Percentiles rank a stretch among this genome's conserved stretches.
Evolutionary conservation across 2,329 filamentous ascomycete species (phyloP).

Genomic region (Ascochyta pisi): DNA sequence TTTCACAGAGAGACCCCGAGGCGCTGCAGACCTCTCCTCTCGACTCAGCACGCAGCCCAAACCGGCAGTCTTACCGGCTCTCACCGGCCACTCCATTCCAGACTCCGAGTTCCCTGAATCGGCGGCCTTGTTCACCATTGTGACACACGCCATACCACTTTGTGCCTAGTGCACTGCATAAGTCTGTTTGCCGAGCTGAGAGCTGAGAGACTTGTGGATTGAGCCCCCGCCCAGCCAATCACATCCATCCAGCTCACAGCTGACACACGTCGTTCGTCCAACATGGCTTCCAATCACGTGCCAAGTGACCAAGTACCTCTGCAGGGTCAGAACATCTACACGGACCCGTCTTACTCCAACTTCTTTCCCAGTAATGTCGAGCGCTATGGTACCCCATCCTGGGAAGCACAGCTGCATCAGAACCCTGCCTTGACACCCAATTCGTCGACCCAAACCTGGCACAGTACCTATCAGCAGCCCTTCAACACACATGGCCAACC

Average conservation of each 20-base stretch:
- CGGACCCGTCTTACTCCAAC: constrained; percentile 39
- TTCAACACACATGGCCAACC: constrained; percentile 34
- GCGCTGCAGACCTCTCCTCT: constrained; percentile 24
- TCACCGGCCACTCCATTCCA: constrained; percentile 44
- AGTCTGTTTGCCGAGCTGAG: constrained; percentile 29
- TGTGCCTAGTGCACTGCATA: constrained; percentile 46
- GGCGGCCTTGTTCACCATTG: constrained; percentile 34
- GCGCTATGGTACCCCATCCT: constrained; percentile 40
- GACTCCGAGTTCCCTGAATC: constrained; percentile 31
- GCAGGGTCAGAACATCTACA: constrained; percentile 44
- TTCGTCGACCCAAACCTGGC: constrained; percentile 33
- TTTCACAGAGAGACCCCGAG: constrained; percentile 19
- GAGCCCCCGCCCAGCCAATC: constrained; percentile 33
- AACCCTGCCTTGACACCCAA: constrained; percentile 30
- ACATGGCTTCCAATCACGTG: constrained; percentile 50
- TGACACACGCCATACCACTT: constrained; percentile 42
- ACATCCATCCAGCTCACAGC: constrained; percentile 21
- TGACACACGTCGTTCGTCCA: constrained; percentile 23
- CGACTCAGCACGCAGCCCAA: constrained; percentile 35
- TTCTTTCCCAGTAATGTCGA: constrained; percentile 38
- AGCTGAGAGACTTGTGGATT: constrained; percentile 30
- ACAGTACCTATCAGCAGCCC: constrained; percentile 37
- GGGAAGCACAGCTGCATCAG: constrained; percentile 40
- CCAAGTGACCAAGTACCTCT: constrained; percentile 42
- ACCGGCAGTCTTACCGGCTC: constrained; percentile 45